Evolutionary conservation across 306 rosid genomes (phyloP).

Genomic region (Hippophae tibetana): DNA sequence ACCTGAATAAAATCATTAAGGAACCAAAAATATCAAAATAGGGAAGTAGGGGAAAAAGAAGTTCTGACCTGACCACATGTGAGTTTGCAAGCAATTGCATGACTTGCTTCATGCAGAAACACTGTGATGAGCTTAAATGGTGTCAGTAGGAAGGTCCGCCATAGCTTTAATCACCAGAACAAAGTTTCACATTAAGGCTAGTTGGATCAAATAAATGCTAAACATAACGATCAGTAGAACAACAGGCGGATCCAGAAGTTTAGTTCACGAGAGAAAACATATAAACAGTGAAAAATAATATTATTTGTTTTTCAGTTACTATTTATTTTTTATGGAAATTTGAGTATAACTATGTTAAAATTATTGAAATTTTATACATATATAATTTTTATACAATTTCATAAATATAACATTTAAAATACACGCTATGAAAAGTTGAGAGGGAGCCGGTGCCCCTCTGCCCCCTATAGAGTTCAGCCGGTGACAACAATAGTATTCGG

Average conservation of each 20-base stretch:
- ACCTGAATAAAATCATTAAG: neutral
- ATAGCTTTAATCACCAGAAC: conserved; percentile 39
- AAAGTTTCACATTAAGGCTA: conserved; percentile 21
- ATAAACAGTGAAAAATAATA: no score
- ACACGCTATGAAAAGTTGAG: neutral
- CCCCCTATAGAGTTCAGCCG: no score
- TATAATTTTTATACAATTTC: no score
- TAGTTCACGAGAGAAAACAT: no score
- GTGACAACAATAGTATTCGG: neutral
- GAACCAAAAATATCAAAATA: conserved; percentile 3
- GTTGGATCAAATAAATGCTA: conserved; percentile 9
- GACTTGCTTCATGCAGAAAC: conserved; percentile 67
- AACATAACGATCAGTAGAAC: no score
- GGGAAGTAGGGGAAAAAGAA: conserved; percentile 8
- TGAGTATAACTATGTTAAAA: no score
- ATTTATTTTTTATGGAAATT: no score
- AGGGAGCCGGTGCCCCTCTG: neutral
- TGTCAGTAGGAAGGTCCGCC: conserved; percentile 57
- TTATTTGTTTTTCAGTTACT: no score
- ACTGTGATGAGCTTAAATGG: conserved; percentile 65
- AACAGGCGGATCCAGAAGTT: no score
- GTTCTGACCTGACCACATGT: conserved; percentile 53
- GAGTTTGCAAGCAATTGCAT: conserved; percentile 53
- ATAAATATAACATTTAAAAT: neutral
- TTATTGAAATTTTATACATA: no score